A percentile compares a stretch with the other conserved stretches of the same genome.
Evolutionary conservation across 192 early-diverging fungal genomes (phyloP).

Genomic region (Gamsiella multidivaricata): DNA sequence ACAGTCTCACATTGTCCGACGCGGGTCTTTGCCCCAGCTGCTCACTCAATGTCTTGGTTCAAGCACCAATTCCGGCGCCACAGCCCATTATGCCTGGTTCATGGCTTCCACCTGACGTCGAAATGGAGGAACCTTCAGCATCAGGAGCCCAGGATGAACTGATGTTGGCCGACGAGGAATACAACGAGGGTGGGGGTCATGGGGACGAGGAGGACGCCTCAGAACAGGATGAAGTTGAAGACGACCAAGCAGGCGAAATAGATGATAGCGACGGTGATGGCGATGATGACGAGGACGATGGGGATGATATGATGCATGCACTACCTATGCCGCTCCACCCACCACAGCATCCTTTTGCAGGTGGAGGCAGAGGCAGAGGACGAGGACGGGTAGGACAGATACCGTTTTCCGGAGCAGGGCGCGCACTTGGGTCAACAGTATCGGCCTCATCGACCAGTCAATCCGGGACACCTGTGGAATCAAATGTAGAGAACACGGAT

Average conservation of each 20-base stretch:
- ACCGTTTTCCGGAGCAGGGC: constrained; percentile 45
- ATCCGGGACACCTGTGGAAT: background rate
- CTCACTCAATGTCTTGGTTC: constrained; percentile 44
- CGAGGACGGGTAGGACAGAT: constrained; percentile 17
- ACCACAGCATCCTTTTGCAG: constrained; percentile 12
- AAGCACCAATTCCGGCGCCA: constrained; percentile 37
- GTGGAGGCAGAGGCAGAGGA: constrained; percentile 18
- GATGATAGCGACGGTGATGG: too few species aligned
- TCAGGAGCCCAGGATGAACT: constrained; percentile 4
- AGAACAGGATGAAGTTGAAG: background rate
- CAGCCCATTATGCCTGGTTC: constrained; percentile 27
- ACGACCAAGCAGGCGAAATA: too few species aligned
- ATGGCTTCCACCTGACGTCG: constrained; percentile 27
- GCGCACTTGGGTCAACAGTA: constrained; percentile 17
- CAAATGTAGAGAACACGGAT: background rate
- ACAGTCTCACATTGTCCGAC: constrained; percentile 18
- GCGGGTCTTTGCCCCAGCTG: constrained; percentile 40
- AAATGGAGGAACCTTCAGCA: constrained; percentile 11
- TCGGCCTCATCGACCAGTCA: background rate
- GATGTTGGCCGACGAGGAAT: background rate
- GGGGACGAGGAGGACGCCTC: constrained; percentile 2
- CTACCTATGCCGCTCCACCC: constrained; percentile 25
- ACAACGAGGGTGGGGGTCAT: background rate
- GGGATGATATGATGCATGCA: constrained; percentile 43
- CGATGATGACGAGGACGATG: constrained; percentile 22